Base-by-base conservation (phyloP, 2,329 filamentous ascomycete species). In the Orbilia quercus region DNA sequence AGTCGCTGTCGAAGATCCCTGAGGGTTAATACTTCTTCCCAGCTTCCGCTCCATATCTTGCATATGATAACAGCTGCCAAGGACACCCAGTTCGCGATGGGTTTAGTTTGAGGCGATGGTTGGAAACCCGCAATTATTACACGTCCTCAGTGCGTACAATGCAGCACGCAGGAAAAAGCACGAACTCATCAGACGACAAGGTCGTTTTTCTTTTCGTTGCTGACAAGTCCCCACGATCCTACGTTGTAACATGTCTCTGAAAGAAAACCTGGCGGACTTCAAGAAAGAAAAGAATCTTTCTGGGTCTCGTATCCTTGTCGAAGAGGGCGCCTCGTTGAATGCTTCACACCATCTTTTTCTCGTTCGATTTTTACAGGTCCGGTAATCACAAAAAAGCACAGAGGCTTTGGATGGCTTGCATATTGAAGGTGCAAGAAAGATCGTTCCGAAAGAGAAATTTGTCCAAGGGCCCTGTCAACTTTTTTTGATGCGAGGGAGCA, bases 51-150 rank as follows among this genome's bases (percentile, higher is more conserved):
- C n/a, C 54, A 42, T 64, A 72, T 72, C 66, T 72, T 72, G 67
- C 67, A 72, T 58, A 72, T 60, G 59, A 72, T 65, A 72, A 64
- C 67, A 69, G 55, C 44, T 65, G 60, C 53, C 67, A 65, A 65
- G 59, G 18, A 18, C 36, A 45, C 36, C 23, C 16, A 48, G 12
- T 63, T 54, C 53, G 36, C 51, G 58, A 64, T 72, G 53, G 53
- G 59, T 28, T 47, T 63, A 71, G 58, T 34, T 9, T 25, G 36
- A 47, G 28, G 38, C 28, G 20, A 23, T 53, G 53, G 34, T 22
- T 47, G 38, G 25, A n/a, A 45, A 36, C 36, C 14, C 11, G 14
- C 40, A 16, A 40, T 40, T 40, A 55, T 38, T 55, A 42, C 48
- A 65, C 50, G 34, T 38, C 25, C 58, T 53, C 14, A 14, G 48